These are phyloP conservation scores for Penicillium sp. DNA, from an alignment of 2,329 filamentous ascomycete species.

Conservation along the genomic window DNA sequence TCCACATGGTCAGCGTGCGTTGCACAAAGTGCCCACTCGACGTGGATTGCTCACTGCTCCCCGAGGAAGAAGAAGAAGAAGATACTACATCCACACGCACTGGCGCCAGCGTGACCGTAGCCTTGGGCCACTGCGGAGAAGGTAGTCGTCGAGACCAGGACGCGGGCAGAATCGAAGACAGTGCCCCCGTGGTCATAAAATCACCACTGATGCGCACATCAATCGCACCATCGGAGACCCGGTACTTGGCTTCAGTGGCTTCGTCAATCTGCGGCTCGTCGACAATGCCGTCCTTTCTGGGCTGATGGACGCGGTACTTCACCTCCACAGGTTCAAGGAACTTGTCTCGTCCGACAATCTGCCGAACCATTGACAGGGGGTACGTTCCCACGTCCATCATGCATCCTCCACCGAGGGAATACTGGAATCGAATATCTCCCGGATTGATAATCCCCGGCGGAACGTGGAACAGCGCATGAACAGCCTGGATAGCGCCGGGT, in stretches of 20 bases:
- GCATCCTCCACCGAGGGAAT: constrained; percentile 1
- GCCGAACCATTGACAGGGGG: constrained; percentile 2
- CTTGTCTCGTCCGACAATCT: constrained; percentile 4
- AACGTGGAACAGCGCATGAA: neutral
- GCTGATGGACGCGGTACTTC: neutral
- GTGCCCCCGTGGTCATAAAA: neutral
- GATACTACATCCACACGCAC: neutral
- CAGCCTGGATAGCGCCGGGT: neutral
- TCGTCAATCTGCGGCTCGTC: neutral
- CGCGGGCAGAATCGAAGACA: neutral
- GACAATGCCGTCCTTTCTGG: neutral
- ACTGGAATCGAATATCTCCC: constrained; percentile 3
- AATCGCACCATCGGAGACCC: neutral
- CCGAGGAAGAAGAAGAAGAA: too few relatives aligned
- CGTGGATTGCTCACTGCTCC: neutral
- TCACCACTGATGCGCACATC: neutral
- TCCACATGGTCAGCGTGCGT: neutral
- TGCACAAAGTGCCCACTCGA: neutral
- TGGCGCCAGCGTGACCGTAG: neutral
- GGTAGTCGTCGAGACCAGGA: neutral
- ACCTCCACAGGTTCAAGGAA: neutral
- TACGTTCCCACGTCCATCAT: constrained; percentile 7
- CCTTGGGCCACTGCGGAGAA: neutral
- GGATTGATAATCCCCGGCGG: neutral
- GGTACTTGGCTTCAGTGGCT: neutral